Percentiles rank a stretch among this genome's conserved stretches.
Conservation (phyloP, 805 yeast genomes). For the Pachysolen tannophilus region DNA sequence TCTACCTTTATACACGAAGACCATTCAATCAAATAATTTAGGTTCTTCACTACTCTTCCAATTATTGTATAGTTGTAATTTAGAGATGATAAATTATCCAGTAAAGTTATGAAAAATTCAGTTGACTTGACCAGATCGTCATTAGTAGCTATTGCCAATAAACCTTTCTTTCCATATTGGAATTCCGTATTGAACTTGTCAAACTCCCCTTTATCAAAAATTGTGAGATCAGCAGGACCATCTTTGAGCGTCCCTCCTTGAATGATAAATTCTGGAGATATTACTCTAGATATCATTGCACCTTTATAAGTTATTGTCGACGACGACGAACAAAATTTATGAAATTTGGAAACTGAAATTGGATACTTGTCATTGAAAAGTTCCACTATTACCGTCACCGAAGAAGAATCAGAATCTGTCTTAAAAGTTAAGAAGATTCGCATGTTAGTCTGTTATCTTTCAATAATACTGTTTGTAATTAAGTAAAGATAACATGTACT, state of each 20-base stretch:
- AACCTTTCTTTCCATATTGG: background rate
- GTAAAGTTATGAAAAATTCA: slow-evolving; percentile 19
- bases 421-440: background rate
- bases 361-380: slow-evolving; percentile 11
- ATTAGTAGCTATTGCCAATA: slow-evolving; percentile 1
- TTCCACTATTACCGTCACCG: slow-evolving; percentile 9
- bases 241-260: slow-evolving; percentile 15
- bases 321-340: slow-evolving; percentile 11
- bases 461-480: too few species aligned
- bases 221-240: background rate
- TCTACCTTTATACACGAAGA: slow-evolving; percentile 12
- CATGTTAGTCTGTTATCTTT: too few species aligned
- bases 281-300: slow-evolving; percentile 15
- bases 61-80: slow-evolving; percentile 14
- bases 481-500: too few species aligned
- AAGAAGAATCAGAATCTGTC: slow-evolving; percentile 2
- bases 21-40: slow-evolving; percentile 11
- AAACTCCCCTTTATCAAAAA: slow-evolving; percentile 7
- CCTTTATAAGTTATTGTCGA: slow-evolving; percentile 11
- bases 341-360: slow-evolving; percentile 10
- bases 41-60: slow-evolving; percentile 15
- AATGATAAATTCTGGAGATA: slow-evolving; percentile 21
- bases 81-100: slow-evolving; percentile 13
- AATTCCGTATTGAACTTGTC: too few species aligned
- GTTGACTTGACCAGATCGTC: slow-evolving; percentile 10